These are phyloP conservation scores for Cenococcum geophilum DNA, from an alignment of 495 filamentous ascomycete species.

Conservation along the genomic window DNA sequence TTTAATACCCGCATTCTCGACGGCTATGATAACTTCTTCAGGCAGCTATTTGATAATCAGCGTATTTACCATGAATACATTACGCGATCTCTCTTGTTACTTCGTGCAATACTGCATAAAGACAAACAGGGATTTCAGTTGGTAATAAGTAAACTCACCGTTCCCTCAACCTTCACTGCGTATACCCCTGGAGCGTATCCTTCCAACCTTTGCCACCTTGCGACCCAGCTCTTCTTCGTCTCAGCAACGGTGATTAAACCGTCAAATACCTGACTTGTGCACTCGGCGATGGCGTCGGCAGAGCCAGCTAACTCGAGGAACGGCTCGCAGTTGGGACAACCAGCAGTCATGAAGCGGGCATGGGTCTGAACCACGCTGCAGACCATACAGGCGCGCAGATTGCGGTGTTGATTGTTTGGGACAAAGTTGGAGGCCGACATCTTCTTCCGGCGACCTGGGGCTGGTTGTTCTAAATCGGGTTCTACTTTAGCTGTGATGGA, in stretches of 20 bases:
- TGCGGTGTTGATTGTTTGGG: slow-evolving; percentile 43
- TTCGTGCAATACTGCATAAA: neutral
- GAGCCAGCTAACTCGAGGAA: slow-evolving; percentile 76
- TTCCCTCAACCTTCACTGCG: slow-evolving; percentile 84
- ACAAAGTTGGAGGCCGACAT: slow-evolving; percentile 22
- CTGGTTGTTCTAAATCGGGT: neutral
- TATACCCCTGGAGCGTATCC: slow-evolving; percentile 81
- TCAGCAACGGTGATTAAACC: slow-evolving; percentile 78
- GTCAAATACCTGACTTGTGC: slow-evolving; percentile 92
- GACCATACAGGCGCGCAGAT: slow-evolving; percentile 95
- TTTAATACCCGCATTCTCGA: slow-evolving; percentile 37
- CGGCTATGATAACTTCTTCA: slow-evolving; percentile 35
- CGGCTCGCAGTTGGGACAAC: slow-evolving; percentile 94
- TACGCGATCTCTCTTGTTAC: neutral
- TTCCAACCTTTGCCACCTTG: slow-evolving; percentile 89
- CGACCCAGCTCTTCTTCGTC: slow-evolving; percentile 77
- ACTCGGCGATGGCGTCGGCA: slow-evolving; percentile 75
- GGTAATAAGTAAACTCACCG: slow-evolving; percentile 41
- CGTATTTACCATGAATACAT: neutral
- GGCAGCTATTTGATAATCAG: slow-evolving; percentile 30
- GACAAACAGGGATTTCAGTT: neutral
- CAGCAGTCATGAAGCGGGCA: slow-evolving; percentile 35
- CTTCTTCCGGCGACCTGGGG: neutral
- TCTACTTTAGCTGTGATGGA: neutral
- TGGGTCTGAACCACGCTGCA: slow-evolving; percentile 76